Conservation (phyloP, 768 basidiomycete genomes). For the Rhizopogon sp. region DNA sequence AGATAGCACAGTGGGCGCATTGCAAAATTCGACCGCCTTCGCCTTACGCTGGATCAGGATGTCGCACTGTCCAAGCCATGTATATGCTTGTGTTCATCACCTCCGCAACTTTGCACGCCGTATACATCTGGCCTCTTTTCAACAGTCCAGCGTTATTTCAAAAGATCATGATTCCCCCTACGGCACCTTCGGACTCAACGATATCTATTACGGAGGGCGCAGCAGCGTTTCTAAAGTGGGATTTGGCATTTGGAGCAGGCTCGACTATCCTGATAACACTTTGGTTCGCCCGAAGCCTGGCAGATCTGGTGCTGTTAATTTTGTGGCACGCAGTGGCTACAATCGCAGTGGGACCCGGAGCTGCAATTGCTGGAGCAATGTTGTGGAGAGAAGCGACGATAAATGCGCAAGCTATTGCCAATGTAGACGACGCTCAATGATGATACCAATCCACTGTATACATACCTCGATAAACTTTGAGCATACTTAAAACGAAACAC, state of each 20-base stretch:
- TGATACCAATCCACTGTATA: background rate
- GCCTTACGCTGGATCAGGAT: background rate
- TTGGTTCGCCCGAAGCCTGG: slow-evolving; percentile 35
- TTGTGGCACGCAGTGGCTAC: slow-evolving; percentile 37
- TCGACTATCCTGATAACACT: slow-evolving; percentile 39
- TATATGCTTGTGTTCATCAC: slow-evolving; percentile 12
- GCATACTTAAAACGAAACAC: background rate
- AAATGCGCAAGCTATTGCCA: background rate
- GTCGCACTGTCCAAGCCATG: slow-evolving; percentile 3
- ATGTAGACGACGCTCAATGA: background rate
- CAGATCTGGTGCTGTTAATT: slow-evolving; percentile 27
- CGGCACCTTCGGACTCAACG: background rate
- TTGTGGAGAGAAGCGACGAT: slow-evolving; percentile 40
- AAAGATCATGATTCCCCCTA: slow-evolving; percentile 4
- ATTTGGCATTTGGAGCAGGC: slow-evolving; percentile 31
- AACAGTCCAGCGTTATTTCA: background rate
- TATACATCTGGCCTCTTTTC: background rate
- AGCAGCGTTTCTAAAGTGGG: slow-evolving; percentile 45
- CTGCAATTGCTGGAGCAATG: slow-evolving; percentile 38
- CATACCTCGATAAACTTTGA: background rate
- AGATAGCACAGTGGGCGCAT: slow-evolving; percentile 33
- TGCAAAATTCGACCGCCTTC: slow-evolving; percentile 25
- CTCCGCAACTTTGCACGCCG: slow-evolving; percentile 21
- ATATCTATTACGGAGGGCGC: background rate
- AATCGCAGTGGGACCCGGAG: slow-evolving; percentile 41